These are phyloP conservation scores for Tuber melanosporum DNA, from an alignment of 495 filamentous ascomycete species.

Conservation along the genomic window DNA sequence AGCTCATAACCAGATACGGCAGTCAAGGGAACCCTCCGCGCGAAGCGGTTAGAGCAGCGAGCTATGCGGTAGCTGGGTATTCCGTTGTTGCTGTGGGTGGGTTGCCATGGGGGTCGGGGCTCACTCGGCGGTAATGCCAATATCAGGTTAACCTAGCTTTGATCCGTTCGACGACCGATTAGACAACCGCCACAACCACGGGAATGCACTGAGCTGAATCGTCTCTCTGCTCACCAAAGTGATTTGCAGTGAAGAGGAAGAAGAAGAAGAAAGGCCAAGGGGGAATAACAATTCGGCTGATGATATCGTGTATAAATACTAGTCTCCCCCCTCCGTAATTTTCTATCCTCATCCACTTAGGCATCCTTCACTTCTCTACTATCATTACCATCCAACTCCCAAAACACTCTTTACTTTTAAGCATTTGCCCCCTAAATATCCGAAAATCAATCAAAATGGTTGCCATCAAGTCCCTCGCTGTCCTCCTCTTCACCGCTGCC, in stretches of 20 bases:
- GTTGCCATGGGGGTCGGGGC: neutral
- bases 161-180: neutral
- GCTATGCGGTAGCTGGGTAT: neutral
- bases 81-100: neutral
- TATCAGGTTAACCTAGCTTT: neutral
- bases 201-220: neutral
- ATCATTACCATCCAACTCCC: neutral
- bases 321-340: neutral
- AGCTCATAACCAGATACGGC: neutral
- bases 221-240: neutral
- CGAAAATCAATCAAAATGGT: neutral
- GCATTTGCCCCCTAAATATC: neutral
- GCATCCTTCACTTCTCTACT: neutral
- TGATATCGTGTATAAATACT: neutral
- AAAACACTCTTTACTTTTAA: neutral
- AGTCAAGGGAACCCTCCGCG: neutral
- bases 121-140: neutral
- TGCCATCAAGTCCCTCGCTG: neutral
- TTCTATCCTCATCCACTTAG: neutral
- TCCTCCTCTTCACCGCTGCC: neutral
- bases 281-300: neutral
- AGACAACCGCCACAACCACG: neutral
- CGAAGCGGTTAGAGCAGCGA: neutral
- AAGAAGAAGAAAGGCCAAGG: neutral
- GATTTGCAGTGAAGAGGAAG: neutral